Percentiles rank a stretch among this genome's conserved stretches.
Conservation (phyloP, 2,329 filamentous ascomycete species). For the Neofusicoccum kwambonambiense region DNA sequence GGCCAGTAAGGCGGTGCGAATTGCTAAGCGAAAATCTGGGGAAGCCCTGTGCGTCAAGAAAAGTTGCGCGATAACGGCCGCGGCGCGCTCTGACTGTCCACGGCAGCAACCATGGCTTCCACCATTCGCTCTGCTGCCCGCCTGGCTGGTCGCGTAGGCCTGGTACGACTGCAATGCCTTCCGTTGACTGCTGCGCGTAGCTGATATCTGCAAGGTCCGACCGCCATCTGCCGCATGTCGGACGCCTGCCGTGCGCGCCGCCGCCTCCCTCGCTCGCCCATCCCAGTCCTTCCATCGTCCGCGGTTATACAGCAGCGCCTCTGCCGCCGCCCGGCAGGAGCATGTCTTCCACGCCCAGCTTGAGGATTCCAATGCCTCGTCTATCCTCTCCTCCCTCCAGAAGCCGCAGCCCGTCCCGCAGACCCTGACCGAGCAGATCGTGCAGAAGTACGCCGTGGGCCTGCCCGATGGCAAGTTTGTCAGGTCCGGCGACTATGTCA, state of each 20-base stretch:
- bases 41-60: slow-evolving; percentile 15
- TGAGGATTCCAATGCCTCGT: slow-evolving; percentile 60
- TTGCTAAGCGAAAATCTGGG: slow-evolving; percentile 19
- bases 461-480: slow-evolving; percentile 74
- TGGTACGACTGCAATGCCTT: slow-evolving; percentile 26
- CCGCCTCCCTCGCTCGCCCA: not conserved
- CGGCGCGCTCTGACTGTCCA: slow-evolving; percentile 8
- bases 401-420: slow-evolving; percentile 56
- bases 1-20: slow-evolving; percentile 10
- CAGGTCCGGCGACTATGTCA: slow-evolving; percentile 79
- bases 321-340: slow-evolving; percentile 27
- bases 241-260: slow-evolving; percentile 2
- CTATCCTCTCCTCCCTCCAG: slow-evolving; percentile 67
- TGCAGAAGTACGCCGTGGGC: slow-evolving; percentile 77
- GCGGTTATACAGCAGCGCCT: slow-evolving; percentile 27
- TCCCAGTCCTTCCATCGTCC: slow-evolving; percentile 15
- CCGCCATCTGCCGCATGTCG: not conserved
- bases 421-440: slow-evolving; percentile 89
- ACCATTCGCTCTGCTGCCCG: slow-evolving; percentile 35
- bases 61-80: slow-evolving; percentile 17
- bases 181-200: not conserved
- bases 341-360: slow-evolving; percentile 61
- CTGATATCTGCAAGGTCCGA: not conserved
- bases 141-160: slow-evolving; percentile 30
- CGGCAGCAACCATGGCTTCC: slow-evolving; percentile 32